Conservation (phyloP, 345 rosid species). For the Euphorbia tirucalli region DNA sequence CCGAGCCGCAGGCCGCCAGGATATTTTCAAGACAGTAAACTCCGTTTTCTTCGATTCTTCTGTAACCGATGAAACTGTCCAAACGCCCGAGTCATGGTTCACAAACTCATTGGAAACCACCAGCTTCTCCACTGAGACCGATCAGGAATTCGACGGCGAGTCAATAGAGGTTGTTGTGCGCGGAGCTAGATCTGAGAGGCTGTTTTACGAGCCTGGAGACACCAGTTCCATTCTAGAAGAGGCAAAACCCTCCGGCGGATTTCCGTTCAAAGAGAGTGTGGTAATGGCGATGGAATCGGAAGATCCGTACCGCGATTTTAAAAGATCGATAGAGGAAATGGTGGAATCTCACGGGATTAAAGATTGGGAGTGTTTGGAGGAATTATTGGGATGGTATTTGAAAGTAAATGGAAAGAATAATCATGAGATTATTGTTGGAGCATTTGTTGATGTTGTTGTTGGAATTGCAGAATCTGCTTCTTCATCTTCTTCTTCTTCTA, state of each 20-base stretch:
- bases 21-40: constrained; percentile 72
- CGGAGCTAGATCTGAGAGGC: constrained; percentile 54
- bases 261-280: constrained; percentile 54
- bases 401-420: constrained; percentile 64
- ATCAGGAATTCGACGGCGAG: constrained; percentile 17
- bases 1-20: constrained; percentile 36
- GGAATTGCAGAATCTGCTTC: constrained; percentile 37
- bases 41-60: constrained; percentile 49
- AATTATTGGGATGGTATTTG: constrained; percentile 76
- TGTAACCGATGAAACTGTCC: constrained; percentile 2
- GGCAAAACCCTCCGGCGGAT: constrained; percentile 21
- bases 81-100: constrained; percentile 45
- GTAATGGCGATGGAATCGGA: constrained; percentile 68
- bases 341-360: constrained; percentile 60
- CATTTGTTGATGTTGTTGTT: constrained; percentile 69
- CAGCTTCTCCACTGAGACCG: constrained; percentile 30
- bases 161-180: constrained; percentile 55
- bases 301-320: constrained; percentile 75
- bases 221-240: constrained; percentile 67
- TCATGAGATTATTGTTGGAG: constrained; percentile 69
- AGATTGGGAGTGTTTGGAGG: constrained; percentile 75
- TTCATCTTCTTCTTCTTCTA: not conserved
- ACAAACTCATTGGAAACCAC: constrained; percentile 42
- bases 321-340: constrained; percentile 91
- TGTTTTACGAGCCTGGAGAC: constrained; percentile 63